Evolutionary conservation across 1,139 yeast genomes (phyloP).

Genomic region (Yamadazyma sp.): DNA sequence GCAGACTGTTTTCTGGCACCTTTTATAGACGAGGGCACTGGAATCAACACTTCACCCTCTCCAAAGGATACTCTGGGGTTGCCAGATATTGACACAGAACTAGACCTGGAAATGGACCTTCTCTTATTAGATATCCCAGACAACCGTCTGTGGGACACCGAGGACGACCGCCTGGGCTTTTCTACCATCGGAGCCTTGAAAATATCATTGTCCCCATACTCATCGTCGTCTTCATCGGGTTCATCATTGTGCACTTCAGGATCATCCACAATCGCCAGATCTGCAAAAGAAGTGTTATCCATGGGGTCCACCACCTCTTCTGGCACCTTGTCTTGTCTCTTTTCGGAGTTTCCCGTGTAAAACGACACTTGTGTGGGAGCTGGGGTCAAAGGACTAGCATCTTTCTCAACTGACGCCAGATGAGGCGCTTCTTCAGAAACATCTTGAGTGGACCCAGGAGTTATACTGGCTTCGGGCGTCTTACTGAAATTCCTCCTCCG

Average conservation of each 20-base stretch:
- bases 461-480: background rate
- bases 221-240: slow-evolving; percentile 25
- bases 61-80: slow-evolving; percentile 13
- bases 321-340: slow-evolving; percentile 9
- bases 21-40: slow-evolving; percentile 31
- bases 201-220: slow-evolving; percentile 32
- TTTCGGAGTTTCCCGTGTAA: slow-evolving; percentile 5
- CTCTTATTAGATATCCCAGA: slow-evolving; percentile 36
- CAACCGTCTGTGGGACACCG: slow-evolving; percentile 35
- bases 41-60: slow-evolving; percentile 35
- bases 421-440: background rate
- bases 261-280: slow-evolving; percentile 11
- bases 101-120: slow-evolving; percentile 30
- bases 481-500: slow-evolving; percentile 18
- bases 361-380: slow-evolving; percentile 10
- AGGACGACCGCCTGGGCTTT: slow-evolving; percentile 26
- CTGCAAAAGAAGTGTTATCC: slow-evolving; percentile 20
- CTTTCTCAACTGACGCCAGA: background rate
- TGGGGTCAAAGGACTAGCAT: slow-evolving; percentile 8
- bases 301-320: slow-evolving; percentile 33
- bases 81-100: slow-evolving; percentile 12
- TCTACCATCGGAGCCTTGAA: slow-evolving; percentile 28
- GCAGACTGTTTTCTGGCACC: slow-evolving; percentile 5
- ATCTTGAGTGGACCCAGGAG: slow-evolving; percentile 4
- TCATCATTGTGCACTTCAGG: slow-evolving; percentile 19